phyloP scores from a whole-genome alignment of 768 basidiomycete genomes.

The Rhizopogon roseolus region DNA sequence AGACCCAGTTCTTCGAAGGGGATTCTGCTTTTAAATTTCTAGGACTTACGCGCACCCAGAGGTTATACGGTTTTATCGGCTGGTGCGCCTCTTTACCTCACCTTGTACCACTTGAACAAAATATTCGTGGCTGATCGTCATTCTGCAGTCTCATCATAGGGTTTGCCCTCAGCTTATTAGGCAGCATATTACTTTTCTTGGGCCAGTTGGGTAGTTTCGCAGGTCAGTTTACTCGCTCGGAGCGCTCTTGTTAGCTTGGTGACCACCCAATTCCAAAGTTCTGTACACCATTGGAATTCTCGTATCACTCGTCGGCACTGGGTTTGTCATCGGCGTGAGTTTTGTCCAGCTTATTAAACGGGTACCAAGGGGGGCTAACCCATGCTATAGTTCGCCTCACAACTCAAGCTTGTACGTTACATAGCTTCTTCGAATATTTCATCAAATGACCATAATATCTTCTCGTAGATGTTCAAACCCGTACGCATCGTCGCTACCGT shows the following conservation, averaged over 20 bases:
- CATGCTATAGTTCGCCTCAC: constrained; percentile 59
- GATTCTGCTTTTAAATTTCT: constrained; percentile 84
- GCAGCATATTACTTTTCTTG: constrained; percentile 71
- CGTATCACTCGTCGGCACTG: constrained; percentile 80
- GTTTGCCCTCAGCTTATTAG: constrained; percentile 77
- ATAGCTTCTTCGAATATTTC: background rate
- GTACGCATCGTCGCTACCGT: constrained; percentile 80
- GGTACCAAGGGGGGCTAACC: background rate
- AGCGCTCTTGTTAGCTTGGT: background rate
- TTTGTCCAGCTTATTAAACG: background rate
- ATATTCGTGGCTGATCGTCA: background rate
- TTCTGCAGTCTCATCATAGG: constrained; percentile 62
- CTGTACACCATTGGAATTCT: constrained; percentile 81
- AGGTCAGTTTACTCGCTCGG: constrained; percentile 40
- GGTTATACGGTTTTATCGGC: constrained; percentile 81
- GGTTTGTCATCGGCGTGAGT: constrained; percentile 86
- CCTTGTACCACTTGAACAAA: background rate
- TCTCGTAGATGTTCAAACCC: constrained; percentile 86
- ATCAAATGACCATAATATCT: background rate
- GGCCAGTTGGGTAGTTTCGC: constrained; percentile 68
- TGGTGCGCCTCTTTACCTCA: constrained; percentile 48
- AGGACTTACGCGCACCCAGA: constrained; percentile 70
- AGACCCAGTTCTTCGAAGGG: constrained; percentile 82
- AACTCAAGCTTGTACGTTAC: constrained; percentile 67
- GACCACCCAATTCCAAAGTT: constrained; percentile 37